Conservation (phyloP, 345 rosid species). For the Rhizophora mangle region DNA sequence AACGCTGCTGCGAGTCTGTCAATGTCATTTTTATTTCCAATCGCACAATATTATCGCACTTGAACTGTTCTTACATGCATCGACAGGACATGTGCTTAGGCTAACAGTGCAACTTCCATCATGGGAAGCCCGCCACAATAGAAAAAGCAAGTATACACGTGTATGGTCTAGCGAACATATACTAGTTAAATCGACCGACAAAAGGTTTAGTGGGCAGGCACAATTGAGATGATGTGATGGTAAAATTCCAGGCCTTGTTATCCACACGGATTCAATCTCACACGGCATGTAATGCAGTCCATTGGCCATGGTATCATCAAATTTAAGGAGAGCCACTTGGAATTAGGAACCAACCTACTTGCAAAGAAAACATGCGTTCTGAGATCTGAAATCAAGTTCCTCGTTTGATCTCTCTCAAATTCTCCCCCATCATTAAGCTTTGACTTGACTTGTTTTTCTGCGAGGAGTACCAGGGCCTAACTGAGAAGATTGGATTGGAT, state of each 20-base stretch:
- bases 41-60: too few relatives aligned
- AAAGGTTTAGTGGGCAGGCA: slow-evolving; percentile 4
- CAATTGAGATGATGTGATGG: neutral
- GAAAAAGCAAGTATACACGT: too few relatives aligned
- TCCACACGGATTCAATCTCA: slow-evolving; percentile 1
- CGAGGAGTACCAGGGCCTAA: slow-evolving; percentile 56
- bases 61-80: too few relatives aligned
- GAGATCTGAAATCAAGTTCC: neutral
- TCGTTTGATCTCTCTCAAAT: slow-evolving; percentile 26
- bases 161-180: neutral
- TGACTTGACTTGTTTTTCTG: slow-evolving; percentile 42
- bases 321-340: too few relatives aligned
- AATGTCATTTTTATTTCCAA: too few relatives aligned
- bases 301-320: too few relatives aligned
- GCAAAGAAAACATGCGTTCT: too few relatives aligned
- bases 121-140: too few relatives aligned
- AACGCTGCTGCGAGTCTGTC: too few relatives aligned
- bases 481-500: slow-evolving; percentile 13
- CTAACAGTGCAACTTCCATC: too few relatives aligned
- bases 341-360: too few relatives aligned
- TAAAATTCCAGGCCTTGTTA: neutral
- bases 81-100: too few relatives aligned
- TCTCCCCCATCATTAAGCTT: slow-evolving; percentile 22
- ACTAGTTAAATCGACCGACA: neutral
- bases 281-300: slow-evolving; percentile 3